phyloP scores from a whole-genome alignment of 2,329 filamentous ascomycete species.

The Aspergillus sergii region DNA sequence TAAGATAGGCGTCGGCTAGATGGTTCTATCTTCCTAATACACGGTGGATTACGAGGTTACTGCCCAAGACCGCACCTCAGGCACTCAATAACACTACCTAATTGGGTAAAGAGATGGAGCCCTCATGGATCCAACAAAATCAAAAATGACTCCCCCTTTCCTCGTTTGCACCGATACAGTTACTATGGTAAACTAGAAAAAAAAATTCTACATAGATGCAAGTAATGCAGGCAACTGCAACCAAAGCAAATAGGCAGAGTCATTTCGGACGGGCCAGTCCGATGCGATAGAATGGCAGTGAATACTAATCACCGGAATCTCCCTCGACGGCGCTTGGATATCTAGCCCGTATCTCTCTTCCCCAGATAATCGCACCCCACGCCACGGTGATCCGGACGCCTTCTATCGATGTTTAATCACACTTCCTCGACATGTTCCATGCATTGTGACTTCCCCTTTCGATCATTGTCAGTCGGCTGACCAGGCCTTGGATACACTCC shows the following conservation, averaged over 20 bases:
- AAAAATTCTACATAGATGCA: neutral
- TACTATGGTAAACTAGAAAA: neutral
- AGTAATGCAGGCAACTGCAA: neutral
- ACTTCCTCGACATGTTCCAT: neutral
- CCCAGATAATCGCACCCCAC: constrained; percentile 27
- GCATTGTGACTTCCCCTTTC: neutral
- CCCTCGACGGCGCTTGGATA: neutral
- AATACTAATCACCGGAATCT: neutral
- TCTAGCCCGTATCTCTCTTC: constrained; percentile 6
- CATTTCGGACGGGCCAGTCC: neutral
- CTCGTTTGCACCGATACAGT: neutral
- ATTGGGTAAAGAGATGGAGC: neutral
- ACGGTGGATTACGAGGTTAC: neutral
- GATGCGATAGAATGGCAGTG: neutral
- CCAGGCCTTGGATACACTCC: constrained; percentile 3
- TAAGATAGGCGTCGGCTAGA: neutral
- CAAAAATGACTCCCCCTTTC: constrained; percentile 10
- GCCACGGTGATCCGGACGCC: constrained; percentile 19
- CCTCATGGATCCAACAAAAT: neutral
- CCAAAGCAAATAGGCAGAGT: neutral
- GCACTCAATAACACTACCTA: neutral
- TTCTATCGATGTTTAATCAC: neutral
- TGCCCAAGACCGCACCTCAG: neutral
- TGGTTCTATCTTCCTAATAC: constrained; percentile 3
- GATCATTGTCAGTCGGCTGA: constrained; percentile 11